These are phyloP conservation scores for Hypoxylon sp. DNA, from an alignment of 2,329 filamentous ascomycete species.

Conservation along the genomic window DNA sequence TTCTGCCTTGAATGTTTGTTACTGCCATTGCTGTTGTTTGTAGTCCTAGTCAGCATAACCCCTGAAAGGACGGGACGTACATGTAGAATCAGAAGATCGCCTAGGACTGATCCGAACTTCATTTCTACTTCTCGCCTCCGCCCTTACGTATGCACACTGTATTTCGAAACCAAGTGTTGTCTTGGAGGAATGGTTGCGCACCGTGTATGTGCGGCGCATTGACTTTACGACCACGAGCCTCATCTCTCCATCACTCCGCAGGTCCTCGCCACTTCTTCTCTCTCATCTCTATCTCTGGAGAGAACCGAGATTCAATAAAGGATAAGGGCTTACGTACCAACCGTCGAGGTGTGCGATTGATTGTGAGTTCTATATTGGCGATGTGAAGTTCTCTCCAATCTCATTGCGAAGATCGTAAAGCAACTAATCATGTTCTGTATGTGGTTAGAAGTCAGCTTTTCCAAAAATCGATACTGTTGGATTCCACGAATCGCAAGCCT, in stretches of 20 bases:
- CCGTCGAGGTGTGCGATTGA: slow-evolving; percentile 10
- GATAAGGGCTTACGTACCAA: slow-evolving; percentile 2
- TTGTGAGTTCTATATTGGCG: slow-evolving; percentile 26
- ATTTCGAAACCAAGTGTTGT: slow-evolving; percentile 13
- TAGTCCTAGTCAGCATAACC: slow-evolving; percentile 37
- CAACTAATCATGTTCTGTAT: slow-evolving; percentile 36
- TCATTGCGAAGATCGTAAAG: slow-evolving; percentile 14
- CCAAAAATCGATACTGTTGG: slow-evolving; percentile 31
- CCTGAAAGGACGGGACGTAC: slow-evolving; percentile 36
- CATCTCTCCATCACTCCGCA: slow-evolving; percentile 15
- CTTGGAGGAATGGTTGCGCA: slow-evolving; percentile 24
- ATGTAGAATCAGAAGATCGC: slow-evolving; percentile 8
- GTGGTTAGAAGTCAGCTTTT: slow-evolving; percentile 32
- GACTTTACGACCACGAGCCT: slow-evolving; percentile 24
- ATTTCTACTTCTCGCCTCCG: slow-evolving; percentile 5
- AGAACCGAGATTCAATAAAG: slow-evolving; percentile 19
- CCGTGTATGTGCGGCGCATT: slow-evolving; percentile 19
- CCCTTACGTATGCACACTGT: slow-evolving; percentile 19
- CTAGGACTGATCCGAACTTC: slow-evolving; percentile 16
- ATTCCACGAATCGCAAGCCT: slow-evolving; percentile 29
- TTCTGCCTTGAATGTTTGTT: slow-evolving; percentile 33
- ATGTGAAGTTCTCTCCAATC: slow-evolving; percentile 12
- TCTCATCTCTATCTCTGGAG: slow-evolving; percentile 8
- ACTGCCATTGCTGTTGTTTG: slow-evolving; percentile 33
- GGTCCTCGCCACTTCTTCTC: slow-evolving; percentile 6